These are phyloP conservation scores for Gymnopilus junonius DNA, from an alignment of 768 basidiomycete genomes.

Conservation along the genomic window DNA sequence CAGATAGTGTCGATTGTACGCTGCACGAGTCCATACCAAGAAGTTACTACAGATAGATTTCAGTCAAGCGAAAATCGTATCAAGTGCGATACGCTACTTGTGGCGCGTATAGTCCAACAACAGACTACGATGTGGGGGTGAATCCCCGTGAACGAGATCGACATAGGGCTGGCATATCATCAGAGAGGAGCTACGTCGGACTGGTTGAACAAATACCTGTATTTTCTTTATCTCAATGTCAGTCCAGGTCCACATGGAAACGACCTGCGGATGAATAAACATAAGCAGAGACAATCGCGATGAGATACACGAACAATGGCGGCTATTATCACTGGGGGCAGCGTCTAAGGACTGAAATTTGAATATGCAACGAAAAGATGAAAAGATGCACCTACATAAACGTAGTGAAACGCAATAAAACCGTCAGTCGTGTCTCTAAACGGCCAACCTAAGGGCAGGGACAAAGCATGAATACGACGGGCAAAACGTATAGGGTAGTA, in stretches of 20 bases:
- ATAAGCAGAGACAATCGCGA: neutral
- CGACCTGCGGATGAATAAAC: conserved; percentile 32
- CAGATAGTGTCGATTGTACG: conserved; percentile 52
- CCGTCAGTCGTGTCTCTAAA: conserved; percentile 37
- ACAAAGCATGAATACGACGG: neutral
- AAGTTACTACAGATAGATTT: conserved; percentile 40
- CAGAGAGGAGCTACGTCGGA: neutral
- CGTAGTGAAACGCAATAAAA: conserved; percentile 50
- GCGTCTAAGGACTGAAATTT: conserved; percentile 36
- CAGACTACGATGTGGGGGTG: conserved; percentile 54
- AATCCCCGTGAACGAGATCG: conserved; percentile 58
- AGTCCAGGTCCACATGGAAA: conserved; percentile 59
- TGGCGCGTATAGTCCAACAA: conserved; percentile 58
- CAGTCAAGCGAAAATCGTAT: neutral
- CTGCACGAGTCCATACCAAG: conserved; percentile 49
- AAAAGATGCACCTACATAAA: conserved; percentile 45
- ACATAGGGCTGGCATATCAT: conserved; percentile 55
- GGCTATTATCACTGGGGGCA: conserved; percentile 55
- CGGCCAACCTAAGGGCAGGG: conserved; percentile 48
- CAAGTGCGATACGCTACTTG: conserved; percentile 35
- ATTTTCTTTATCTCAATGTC: conserved; percentile 62
- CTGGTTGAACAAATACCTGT: conserved; percentile 39
- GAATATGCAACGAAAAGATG: neutral
- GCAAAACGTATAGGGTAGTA: neutral
- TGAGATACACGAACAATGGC: conserved; percentile 41